Conservation (phyloP, 805 yeast species). For the Metschnikowia hibisci region DNA sequence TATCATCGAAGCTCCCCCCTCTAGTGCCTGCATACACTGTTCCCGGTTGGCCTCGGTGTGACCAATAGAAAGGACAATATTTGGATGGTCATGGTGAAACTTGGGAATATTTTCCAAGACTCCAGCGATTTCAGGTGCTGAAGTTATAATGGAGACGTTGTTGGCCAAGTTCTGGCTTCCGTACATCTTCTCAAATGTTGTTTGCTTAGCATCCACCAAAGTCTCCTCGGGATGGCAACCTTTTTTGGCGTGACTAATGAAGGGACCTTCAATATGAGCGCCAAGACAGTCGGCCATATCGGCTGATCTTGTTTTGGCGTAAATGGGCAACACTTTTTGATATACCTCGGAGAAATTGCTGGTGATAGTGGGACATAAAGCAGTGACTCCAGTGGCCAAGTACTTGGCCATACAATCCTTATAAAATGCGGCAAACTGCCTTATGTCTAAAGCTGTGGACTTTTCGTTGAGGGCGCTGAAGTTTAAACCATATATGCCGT, state of each 20-base stretch:
- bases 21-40: constrained; percentile 42
- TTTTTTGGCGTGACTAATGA: constrained; percentile 44
- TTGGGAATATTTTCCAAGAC: constrained; percentile 41
- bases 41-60: constrained; percentile 42
- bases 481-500: constrained; percentile 56
- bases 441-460: constrained; percentile 29
- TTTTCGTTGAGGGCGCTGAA: constrained; percentile 37
- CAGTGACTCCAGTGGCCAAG: constrained; percentile 50
- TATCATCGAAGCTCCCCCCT: constrained; percentile 54
- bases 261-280: constrained; percentile 61
- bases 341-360: constrained; percentile 49
- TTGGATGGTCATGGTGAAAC: constrained; percentile 22
- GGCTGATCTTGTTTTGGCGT: constrained; percentile 30
- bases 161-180: constrained; percentile 33
- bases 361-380: constrained; percentile 55
- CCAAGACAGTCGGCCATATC: constrained; percentile 46
- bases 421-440: constrained; percentile 33
- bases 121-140: constrained; percentile 51
- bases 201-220: constrained; percentile 33
- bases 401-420: constrained; percentile 44
- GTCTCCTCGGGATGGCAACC: constrained; percentile 50
- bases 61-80: constrained; percentile 43
- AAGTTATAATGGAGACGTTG: constrained; percentile 43
- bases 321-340: constrained; percentile 42
- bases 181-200: constrained; percentile 32